Evolutionary conservation across 2,329 filamentous ascomycete species (phyloP), one percentile per base, ranked within the genome.

Genomic region (Aspergillus transmontanensis): DNA sequence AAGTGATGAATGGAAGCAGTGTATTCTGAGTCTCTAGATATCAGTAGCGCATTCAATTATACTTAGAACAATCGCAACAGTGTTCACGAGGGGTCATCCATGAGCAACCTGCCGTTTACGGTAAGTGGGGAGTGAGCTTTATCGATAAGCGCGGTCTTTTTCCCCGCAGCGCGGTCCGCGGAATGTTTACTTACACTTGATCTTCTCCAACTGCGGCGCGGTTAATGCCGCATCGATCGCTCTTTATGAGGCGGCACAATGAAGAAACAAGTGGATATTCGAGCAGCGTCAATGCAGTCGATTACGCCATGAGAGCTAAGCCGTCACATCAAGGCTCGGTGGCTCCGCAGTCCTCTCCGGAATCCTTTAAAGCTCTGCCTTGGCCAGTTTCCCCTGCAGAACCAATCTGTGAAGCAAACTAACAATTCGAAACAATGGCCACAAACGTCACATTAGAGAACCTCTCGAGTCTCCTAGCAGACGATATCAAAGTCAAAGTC

Each of bases 401-500:
- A 50, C 56, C 50, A 16, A 46, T 36, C 46, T 39, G 32, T 56
- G 51, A 21, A 34, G 36, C 10, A 28, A 11, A 34, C 11, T 28
- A 50, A 57, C 12, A 53, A 60, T 11, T 10, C 19, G 26, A 58
- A 30, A 62, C 48, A n/a, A 68, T 62, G 51, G 58, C 66, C 9
- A 53, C 65, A 32, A 62, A 63, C 34, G 64, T 74, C 56, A 93
- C 89, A 21, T 77, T 85, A 66, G 86, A 89, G 62, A 82, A 85
- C 65, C 85, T 96, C 58, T 83, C 89, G 21, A 76, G 83, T 61
- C 79, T 94, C 57, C 87, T 94, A 64, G 82, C 85, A 68, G 72
- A 89, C 73, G 93, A 96, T 78, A 84, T 80, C 60, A 89, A 90
- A 72, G 90, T 96, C 80, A 97, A 96, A 77, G 86, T 97, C 51